phyloP scores from a whole-genome alignment of 129 eudicot genomes.

The Rutidosis leptorrhynchoides region DNA sequence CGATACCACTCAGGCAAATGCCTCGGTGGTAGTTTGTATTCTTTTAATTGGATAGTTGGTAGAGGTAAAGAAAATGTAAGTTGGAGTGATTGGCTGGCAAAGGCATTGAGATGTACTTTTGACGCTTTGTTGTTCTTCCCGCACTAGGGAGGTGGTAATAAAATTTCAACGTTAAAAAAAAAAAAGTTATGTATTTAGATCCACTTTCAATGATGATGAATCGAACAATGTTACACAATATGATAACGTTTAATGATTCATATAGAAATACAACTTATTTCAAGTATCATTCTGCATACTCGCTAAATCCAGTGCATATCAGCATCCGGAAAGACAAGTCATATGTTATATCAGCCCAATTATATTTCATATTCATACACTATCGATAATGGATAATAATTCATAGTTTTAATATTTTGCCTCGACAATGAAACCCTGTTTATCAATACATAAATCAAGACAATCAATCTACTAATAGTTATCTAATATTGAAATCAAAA shows the following conservation, averaged over 20 bases:
- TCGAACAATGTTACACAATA: background rate
- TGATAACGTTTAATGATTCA: background rate
- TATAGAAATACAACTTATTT: background rate
- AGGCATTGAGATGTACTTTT: too few species aligned
- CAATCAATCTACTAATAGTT: constrained; percentile 7
- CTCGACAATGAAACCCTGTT: background rate
- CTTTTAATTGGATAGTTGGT: too few species aligned
- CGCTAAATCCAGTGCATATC: background rate
- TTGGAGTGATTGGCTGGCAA: too few species aligned
- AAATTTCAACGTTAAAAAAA: too few species aligned
- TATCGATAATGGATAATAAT: background rate
- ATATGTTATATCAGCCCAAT: background rate
- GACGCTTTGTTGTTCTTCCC: too few species aligned
- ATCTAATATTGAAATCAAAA: too few species aligned
- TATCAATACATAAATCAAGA: constrained; percentile 8
- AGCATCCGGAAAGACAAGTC: background rate
- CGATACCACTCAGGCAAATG: too few species aligned
- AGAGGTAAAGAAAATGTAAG: too few species aligned
- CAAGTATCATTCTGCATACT: background rate
- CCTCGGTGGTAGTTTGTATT: too few species aligned
- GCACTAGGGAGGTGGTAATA: too few species aligned
- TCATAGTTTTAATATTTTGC: background rate
- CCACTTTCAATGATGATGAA: background rate
- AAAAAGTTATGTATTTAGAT: background rate
- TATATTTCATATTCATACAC: too few species aligned